Conservation (phyloP, 805 yeast genomes). For the Candida boleticola region DNA sequence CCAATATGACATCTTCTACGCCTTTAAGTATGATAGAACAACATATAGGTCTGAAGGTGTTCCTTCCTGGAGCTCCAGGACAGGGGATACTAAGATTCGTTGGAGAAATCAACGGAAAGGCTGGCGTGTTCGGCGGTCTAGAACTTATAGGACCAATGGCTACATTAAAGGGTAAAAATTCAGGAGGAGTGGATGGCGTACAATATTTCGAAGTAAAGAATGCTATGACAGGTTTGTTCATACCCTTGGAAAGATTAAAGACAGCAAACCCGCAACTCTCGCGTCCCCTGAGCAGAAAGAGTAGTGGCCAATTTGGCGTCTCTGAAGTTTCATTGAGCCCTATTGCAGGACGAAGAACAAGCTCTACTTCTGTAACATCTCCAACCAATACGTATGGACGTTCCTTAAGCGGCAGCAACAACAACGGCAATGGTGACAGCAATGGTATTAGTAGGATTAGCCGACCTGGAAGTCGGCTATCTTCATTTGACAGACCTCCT, state of each 20-base stretch:
- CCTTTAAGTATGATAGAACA: conserved; percentile 21
- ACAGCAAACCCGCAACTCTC: conserved; percentile 32
- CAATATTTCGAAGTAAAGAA: conserved; percentile 63
- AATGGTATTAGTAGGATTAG: neutral
- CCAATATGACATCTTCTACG: neutral
- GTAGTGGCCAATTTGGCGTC: neutral
- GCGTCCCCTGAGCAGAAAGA: conserved; percentile 3
- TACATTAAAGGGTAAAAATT: conserved; percentile 70
- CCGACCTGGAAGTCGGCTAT: conserved; percentile 12
- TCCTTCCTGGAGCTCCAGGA: conserved; percentile 66
- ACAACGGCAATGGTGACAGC: neutral
- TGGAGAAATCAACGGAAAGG: conserved; percentile 71
- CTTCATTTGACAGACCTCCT: conserved; percentile 14
- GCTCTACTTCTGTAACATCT: conserved; percentile 3
- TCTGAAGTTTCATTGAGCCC: neutral
- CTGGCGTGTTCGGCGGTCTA: conserved; percentile 81
- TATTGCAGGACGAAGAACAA: neutral
- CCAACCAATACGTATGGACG: conserved; percentile 7
- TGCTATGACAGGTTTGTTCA: conserved; percentile 74
- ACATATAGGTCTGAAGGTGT: conserved; percentile 32
- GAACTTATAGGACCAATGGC: conserved; percentile 69
- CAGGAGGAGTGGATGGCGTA: conserved; percentile 75
- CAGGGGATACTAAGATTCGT: conserved; percentile 65
- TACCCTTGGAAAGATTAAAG: conserved; percentile 50
- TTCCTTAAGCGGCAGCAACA: neutral